Evolutionary conservation across 805 yeast species (phyloP).

Genomic region (Cyberlindnera suaveolens): DNA sequence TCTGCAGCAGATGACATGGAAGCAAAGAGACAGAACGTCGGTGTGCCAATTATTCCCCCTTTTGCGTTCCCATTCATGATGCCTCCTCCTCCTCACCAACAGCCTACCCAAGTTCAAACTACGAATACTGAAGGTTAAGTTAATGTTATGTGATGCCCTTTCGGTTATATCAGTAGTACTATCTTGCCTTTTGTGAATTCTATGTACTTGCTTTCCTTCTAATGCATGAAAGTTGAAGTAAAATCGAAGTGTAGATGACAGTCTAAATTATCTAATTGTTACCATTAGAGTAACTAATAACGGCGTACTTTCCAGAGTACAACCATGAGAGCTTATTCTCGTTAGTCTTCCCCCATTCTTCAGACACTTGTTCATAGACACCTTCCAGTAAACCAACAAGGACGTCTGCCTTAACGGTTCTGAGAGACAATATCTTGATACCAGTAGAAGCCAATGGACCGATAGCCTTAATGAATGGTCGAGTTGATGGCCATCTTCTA

Average conservation of each 20-base stretch:
- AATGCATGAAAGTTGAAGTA: background rate
- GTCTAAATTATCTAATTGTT: constrained; percentile 7
- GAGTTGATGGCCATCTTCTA: constrained; percentile 77
- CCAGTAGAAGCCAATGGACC: constrained; percentile 59
- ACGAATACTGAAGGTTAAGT: too few species aligned
- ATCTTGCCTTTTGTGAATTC: too few species aligned
- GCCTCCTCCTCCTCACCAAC: background rate
- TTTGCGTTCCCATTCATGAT: constrained; percentile 7
- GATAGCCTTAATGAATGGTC: constrained; percentile 66
- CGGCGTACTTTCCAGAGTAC: constrained; percentile 91
- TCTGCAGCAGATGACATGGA: constrained; percentile 7
- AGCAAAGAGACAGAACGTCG: constrained; percentile 10
- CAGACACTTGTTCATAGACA: constrained; percentile 57
- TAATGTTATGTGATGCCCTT: too few species aligned
- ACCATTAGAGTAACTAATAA: constrained; percentile 55
- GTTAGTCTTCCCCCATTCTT: constrained; percentile 55
- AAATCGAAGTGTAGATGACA: background rate
- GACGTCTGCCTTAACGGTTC: constrained; percentile 97
- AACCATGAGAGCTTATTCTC: constrained; percentile 76
- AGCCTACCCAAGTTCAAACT: too few species aligned
- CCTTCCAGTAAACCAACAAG: constrained; percentile 79
- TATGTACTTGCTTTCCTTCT: too few species aligned
- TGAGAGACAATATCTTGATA: constrained; percentile 63
- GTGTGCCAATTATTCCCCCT: constrained; percentile 10
- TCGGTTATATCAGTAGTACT: too few species aligned